Percentiles rank a stretch among this genome's conserved stretches.
phyloP scores from a whole-genome alignment of 108 stramenopile genomes.

The Nitzschia sp. region DNA sequence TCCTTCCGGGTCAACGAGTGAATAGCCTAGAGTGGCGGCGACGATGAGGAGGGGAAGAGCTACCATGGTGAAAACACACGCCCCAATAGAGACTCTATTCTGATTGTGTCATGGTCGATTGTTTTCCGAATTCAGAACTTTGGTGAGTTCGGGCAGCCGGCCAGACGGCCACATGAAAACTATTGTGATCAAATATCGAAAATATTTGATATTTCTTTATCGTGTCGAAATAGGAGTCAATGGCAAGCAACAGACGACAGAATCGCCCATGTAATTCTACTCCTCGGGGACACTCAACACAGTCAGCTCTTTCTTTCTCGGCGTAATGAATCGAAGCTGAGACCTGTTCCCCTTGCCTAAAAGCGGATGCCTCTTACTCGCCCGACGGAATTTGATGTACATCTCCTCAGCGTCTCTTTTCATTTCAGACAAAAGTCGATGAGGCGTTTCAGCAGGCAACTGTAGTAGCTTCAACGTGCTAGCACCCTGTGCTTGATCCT shows the following conservation, averaged over 20 bases:
- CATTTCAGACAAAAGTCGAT: conserved; percentile 43
- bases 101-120: too few relatives aligned
- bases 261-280: too few relatives aligned
- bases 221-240: too few relatives aligned
- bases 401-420: conserved; percentile 49
- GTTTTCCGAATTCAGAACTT: too few relatives aligned
- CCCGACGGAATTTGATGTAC: conserved; percentile 49
- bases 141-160: too few relatives aligned
- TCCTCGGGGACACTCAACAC: conserved; percentile 5
- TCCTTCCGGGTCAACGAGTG: conserved; percentile 23
- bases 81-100: too few relatives aligned
- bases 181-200: too few relatives aligned
- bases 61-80: conserved; percentile 11
- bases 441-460: conserved; percentile 73
- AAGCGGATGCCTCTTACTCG: conserved; percentile 69
- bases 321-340: conserved; percentile 65
- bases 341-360: conserved; percentile 16
- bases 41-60: conserved; percentile 31
- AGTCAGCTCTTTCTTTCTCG: conserved; percentile 40
- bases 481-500: conserved; percentile 57
- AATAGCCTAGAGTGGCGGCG: conserved; percentile 21
- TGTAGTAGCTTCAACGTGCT: conserved; percentile 57
- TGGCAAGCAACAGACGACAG: too few relatives aligned
- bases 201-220: too few relatives aligned
- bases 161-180: too few relatives aligned